Base-by-base conservation (phyloP, 371 early-diverging fungal species). In the Saksenaea oblongispora region DNA sequence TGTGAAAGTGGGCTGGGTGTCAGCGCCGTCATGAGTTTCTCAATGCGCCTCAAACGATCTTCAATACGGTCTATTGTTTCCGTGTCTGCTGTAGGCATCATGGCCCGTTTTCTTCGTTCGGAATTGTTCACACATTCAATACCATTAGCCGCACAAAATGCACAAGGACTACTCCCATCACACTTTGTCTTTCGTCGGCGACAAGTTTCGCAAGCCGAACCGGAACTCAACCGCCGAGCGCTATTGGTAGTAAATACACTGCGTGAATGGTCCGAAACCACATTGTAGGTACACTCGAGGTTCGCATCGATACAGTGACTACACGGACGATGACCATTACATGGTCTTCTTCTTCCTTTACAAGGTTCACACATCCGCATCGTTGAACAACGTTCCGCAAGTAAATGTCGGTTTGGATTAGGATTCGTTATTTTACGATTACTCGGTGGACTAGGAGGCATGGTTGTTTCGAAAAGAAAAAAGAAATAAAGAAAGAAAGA, bases 51-150 rank as follows among this genome's bases (percentile, higher is more conserved):
- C 31, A 78, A 41, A 7, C 79, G 67, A 59, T 75, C 74, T 53
- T 78, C 72, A 53, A 78, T 78, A 28, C 78, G 65, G 54, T 74
- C 78, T 44, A 78, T 75, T 4, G 76, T 72, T 26, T 70, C 75
- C 44, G 65, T 63, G 54, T 78, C 72, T 42, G 37, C 51, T n/a
- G 34, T 28, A 9, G 60, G 34, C 26, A 44, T 34, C 26, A 51
- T 31, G 26, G 47, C 31, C 31, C 35, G 18, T 14, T 63, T 63
- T 60, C 73, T 63, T 56, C 71, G 44, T 39, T 76, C 76, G 2
- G 73, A 70, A 51, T 76, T 59, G 39, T 76, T 76, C 8, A 76
- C 74, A 59, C 76, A 76, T 39, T 73, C 74, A 35, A 73, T 61
- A 28, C 69, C 61, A 34, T 73, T 76, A 3, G 66, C 61, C 2